These are phyloP conservation scores for Stropharia rugosoannulata DNA, from an alignment of 768 basidiomycete species.

Conservation along the genomic window DNA sequence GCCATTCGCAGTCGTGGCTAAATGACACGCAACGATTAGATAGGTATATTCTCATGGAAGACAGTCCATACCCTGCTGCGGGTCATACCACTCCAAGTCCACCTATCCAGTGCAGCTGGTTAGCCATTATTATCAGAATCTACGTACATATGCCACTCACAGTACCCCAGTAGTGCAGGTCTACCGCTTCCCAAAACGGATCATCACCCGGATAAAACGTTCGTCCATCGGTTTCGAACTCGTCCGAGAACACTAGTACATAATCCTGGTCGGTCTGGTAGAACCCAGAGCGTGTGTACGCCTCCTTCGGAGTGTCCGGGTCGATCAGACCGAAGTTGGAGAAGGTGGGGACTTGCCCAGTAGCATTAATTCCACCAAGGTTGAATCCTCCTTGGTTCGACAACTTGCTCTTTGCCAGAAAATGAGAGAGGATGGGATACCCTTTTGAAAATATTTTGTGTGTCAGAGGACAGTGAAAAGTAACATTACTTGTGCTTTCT, in stretches of 20 bases:
- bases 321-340: slow-evolving; percentile 67
- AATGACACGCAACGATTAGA: not conserved
- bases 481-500: not conserved
- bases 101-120: slow-evolving; percentile 24
- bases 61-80: slow-evolving; percentile 36
- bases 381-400: slow-evolving; percentile 59
- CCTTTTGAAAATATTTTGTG: slow-evolving; percentile 23
- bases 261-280: slow-evolving; percentile 49
- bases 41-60: not conserved
- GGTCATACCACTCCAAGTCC: slow-evolving; percentile 83
- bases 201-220: slow-evolving; percentile 71
- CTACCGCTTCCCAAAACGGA: slow-evolving; percentile 61
- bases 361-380: slow-evolving; percentile 69
- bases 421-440: slow-evolving; percentile 50
- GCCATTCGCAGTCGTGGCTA: slow-evolving; percentile 67
- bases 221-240: slow-evolving; percentile 75
- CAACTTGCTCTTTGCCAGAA: slow-evolving; percentile 34
- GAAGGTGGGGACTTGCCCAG: slow-evolving; percentile 62
- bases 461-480: not conserved
- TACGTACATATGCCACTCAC: slow-evolving; percentile 25
- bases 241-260: slow-evolving; percentile 74
- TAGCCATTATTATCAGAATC: not conserved
- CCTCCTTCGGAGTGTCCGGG: slow-evolving; percentile 62
- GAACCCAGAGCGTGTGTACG: slow-evolving; percentile 51
- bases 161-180: slow-evolving; percentile 69